phyloP scores from a whole-genome alignment of 371 early-diverging fungal species.

The Actinomortierella ambigua region DNA sequence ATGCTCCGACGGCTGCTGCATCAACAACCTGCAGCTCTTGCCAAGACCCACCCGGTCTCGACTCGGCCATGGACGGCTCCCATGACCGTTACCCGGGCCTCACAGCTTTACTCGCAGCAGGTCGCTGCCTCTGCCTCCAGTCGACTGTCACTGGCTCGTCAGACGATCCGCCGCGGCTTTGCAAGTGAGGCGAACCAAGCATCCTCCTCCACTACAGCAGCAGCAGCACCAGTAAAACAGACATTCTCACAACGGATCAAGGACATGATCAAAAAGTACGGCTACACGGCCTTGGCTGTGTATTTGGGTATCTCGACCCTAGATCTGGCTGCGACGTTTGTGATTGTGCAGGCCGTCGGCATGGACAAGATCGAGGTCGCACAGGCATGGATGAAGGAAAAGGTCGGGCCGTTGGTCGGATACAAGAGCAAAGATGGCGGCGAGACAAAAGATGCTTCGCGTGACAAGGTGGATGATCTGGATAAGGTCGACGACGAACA shows the following conservation, averaged over 20 bases:
- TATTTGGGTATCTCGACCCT: constrained; percentile 46
- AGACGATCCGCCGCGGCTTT: too few species aligned
- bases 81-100: too few species aligned
- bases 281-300: constrained; percentile 45
- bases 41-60: too few species aligned
- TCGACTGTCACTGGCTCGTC: too few species aligned
- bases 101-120: too few species aligned
- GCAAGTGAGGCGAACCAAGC: too few species aligned
- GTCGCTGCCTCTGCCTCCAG: too few species aligned
- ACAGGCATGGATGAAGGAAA: constrained; percentile 38
- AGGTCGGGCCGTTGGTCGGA: constrained; percentile 26
- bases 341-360: constrained; percentile 45
- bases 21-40: too few species aligned
- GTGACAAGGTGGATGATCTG: constrained; percentile 1
- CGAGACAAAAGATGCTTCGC: constrained; percentile 8
- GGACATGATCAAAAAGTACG: constrained; percentile 46
- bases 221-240: constrained; percentile 2
- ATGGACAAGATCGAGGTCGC: constrained; percentile 47
- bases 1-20: too few species aligned
- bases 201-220: background rate
- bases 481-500: constrained; percentile 38
- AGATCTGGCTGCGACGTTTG: constrained; percentile 48
- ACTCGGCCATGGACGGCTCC: too few species aligned
- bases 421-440: constrained; percentile 10
- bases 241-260: constrained; percentile 41